Base-by-base conservation (phyloP, 2,329 filamentous ascomycete species). In the Calonectria pauciramosa region DNA sequence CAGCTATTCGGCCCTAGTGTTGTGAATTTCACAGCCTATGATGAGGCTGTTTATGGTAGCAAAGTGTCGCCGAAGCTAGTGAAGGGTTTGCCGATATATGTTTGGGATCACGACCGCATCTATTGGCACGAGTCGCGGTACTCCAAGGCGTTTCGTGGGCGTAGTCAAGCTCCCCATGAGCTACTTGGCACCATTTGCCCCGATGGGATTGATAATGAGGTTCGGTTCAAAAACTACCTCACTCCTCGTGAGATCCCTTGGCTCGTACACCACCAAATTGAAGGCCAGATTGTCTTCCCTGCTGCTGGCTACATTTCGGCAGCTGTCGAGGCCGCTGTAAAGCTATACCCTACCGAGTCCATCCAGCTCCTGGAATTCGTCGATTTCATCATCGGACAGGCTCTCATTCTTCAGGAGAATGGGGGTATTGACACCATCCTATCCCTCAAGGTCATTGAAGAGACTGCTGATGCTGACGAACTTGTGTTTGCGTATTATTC, bases 281-380 rank as follows among this genome's bases (percentile, higher is more conserved):
- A 85, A 18, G 79, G 80, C 0, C 76, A 85, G 14, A 78, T 82
- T 18, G 78, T 89, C 0, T 87, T 87, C 34, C 87, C 88, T 0
- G 83, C 76, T 1, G 82, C 86, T 13, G 85, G 78, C 0, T 88
- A 86, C 66, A 36, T 86, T 0, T 77, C 80, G 2, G 86, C 87
- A 81, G 84, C 82, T 2, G 76, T 86, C 2, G 86, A 87, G 36
- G 59, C 79, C 3, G 52, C 52, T n/a, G 52, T 34, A 1, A 56
- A 34, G 28, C 52, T 56, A 34, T 56, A 56, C 28, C 52, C 30
- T 2, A 8, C 9, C 7, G 52, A 56, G 52, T 56, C 52, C 18
- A 56, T 56, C 16, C 52, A 56, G 20, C 52, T 56, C 8, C 52
- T 56, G 6, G 52, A 56, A 56, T 56, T 56, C 32, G 52, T 56